A percentile compares a stretch with the other conserved stretches of the same genome.
These are phyloP conservation scores for Phaffomyces thermotolerans DNA, from an alignment of 805 yeast genomes.

Conservation along the genomic window DNA sequence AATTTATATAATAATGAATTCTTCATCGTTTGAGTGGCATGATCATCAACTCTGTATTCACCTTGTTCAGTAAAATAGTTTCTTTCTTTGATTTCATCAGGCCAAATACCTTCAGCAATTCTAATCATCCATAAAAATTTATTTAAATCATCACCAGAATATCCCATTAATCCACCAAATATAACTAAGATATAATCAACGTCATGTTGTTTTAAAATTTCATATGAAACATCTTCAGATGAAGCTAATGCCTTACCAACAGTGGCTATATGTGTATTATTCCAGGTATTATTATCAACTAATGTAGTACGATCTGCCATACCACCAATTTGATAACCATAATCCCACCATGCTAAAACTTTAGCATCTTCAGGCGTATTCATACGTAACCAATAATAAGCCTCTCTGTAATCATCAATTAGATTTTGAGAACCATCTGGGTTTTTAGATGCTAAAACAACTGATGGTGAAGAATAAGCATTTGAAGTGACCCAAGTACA, in stretches of 20 bases:
- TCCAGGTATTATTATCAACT: constrained; percentile 99
- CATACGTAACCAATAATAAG: constrained; percentile 98
- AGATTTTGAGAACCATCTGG: constrained; percentile 81
- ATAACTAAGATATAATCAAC: constrained; percentile 91
- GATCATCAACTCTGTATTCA: constrained; percentile 79
- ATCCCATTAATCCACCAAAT: constrained; percentile 92
- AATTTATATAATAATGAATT: constrained; percentile 90
- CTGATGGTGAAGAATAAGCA: constrained; percentile 97
- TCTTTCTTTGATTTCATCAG: constrained; percentile 89
- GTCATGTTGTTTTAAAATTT: constrained; percentile 82
- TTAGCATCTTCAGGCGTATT: constrained; percentile 94
- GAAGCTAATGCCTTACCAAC: constrained; percentile 98
- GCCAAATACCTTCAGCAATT: constrained; percentile 99
- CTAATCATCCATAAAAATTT: constrained; percentile 98
- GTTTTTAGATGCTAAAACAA: constrained; percentile 74
- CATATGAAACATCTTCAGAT: constrained; percentile 79
- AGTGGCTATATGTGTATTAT: constrained; percentile 97
- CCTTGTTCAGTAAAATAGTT: constrained; percentile 78
- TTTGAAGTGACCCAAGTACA: constrained; percentile 96
- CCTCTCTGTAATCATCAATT: constrained; percentile 97
- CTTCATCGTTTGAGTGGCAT: constrained; percentile 80
- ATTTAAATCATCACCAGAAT: constrained; percentile 93
- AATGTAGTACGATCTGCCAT: constrained; percentile 99
- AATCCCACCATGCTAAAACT: constrained; percentile 99
- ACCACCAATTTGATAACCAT: constrained; percentile 99